Percentiles rank a stretch among this genome's conserved stretches.
Conservation (phyloP, 441 rosid species). For the Syzygium syzygioides region DNA sequence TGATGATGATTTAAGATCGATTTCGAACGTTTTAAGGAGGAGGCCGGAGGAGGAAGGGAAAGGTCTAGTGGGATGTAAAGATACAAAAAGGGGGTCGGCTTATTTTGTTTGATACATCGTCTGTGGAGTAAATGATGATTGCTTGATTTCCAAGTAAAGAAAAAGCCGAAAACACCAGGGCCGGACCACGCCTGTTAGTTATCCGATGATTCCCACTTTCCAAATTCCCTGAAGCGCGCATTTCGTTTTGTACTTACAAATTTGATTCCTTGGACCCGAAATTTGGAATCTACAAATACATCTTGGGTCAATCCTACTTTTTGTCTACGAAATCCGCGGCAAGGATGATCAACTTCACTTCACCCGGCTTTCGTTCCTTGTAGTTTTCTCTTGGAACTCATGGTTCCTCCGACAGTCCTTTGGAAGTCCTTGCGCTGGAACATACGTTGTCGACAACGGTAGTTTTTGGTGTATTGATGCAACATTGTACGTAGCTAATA, state of each 20-base stretch:
- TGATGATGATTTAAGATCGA: background rate
- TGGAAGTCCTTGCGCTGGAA: background rate
- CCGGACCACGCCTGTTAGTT: background rate
- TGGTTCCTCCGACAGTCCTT: background rate
- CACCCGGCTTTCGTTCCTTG: background rate
- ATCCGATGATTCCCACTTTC: background rate
- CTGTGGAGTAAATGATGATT: background rate
- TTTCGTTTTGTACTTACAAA: background rate
- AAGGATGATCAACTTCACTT: background rate
- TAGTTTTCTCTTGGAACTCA: background rate
- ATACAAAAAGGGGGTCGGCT: constrained; percentile 8
- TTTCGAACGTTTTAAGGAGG: background rate
- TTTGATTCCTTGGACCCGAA: background rate
- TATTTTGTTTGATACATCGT: background rate
- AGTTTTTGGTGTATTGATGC: background rate
- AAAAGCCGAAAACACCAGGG: background rate
- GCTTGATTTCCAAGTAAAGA: background rate
- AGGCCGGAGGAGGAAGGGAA: background rate
- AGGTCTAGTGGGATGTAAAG: background rate
- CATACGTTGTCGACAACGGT: background rate
- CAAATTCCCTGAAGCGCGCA: background rate
- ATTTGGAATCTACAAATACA: background rate
- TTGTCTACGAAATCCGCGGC: background rate
- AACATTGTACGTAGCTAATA: background rate
- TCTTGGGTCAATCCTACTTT: background rate